Evolutionary conservation across 805 yeast genomes (phyloP), one percentile per base, ranked within the genome.

Genomic region (Cyberlindnera nakhonratchasimensis): DNA sequence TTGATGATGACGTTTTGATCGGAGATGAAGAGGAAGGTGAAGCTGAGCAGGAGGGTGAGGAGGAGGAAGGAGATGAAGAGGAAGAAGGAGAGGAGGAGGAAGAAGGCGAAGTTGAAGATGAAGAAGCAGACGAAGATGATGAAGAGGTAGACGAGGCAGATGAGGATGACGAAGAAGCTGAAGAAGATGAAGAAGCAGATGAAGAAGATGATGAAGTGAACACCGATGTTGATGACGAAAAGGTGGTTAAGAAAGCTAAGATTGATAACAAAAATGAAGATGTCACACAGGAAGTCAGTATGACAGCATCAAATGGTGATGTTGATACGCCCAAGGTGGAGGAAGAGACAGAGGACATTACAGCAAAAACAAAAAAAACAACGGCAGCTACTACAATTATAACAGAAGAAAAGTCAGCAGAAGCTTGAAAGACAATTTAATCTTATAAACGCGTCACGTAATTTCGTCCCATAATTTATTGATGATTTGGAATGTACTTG

Each of bases 41-140:
- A 12, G 76, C 53, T 1, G 75, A 56, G 0, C 75, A 54, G 1
- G 67, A 58, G 0, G 73, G 58, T 12, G 75, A 63, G 5, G 72
- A 56, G 3, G 77, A 60, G 1, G 73, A 62, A 2, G 73, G 65
- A 5, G 77, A 63, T 50, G 77, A 64, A 2, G 77, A 61, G 2
- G 77, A 64, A 1, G 76, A 64, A 0, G 78, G 70, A 5, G 75
- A 59, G 2, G 79, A 66, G 11, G 75, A 64, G 0, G 80, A 64
- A 10, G 76, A 56, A 2, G 75, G 54, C 1, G 75, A 53, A 1
- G 69, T 56, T 0, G 73, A 61, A 11, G 76, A 63, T 6, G 73
- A 57, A 4, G 77, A 59, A 4, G 77, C 32, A 14, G 48, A 32
- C 8, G 65, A 55, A 5, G 48, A 33, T 13, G 49, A 32, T 5